A percentile compares a stretch with the other conserved stretches of the same genome.
phyloP scores from a whole-genome alignment of 1,284 basidiomycete genomes.

The Porogramme epimiltina region DNA sequence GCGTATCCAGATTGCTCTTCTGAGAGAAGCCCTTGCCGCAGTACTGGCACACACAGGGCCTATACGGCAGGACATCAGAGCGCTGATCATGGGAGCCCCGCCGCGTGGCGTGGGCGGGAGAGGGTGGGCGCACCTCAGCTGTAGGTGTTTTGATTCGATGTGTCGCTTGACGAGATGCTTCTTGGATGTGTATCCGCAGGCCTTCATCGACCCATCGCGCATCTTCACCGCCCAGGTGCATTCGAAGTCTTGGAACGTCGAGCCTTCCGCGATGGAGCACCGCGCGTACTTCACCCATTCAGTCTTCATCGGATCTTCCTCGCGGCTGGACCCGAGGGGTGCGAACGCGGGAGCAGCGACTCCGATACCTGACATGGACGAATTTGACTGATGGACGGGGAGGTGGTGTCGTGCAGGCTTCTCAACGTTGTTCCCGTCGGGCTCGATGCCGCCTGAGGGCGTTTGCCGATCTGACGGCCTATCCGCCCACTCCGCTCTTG shows the following conservation, averaged over 20 bases:
- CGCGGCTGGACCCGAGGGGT: background rate
- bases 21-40: slow-evolving; percentile 61
- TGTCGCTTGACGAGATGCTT: slow-evolving; percentile 72
- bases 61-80: slow-evolving; percentile 29
- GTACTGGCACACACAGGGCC: slow-evolving; percentile 54
- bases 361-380: slow-evolving; percentile 1
- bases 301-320: slow-evolving; percentile 7
- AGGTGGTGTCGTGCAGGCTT: background rate
- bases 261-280: slow-evolving; percentile 11
- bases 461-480: too few species aligned
- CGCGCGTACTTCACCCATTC: slow-evolving; percentile 25
- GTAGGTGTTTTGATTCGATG: slow-evolving; percentile 62
- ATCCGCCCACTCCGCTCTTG: too few species aligned
- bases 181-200: slow-evolving; percentile 56
- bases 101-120: background rate
- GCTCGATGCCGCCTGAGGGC: background rate
- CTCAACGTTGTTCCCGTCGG: slow-evolving; percentile 16
- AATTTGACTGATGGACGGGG: slow-evolving; percentile 15
- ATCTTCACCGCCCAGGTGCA: slow-evolving; percentile 29
- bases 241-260: slow-evolving; percentile 21
- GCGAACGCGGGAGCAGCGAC: slow-evolving; percentile 6
- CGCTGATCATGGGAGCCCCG: background rate
- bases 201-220: slow-evolving; percentile 4
- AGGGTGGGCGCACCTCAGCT: slow-evolving; percentile 49
- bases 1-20: slow-evolving; percentile 61